Evolutionary conservation across 805 yeast genomes (phyloP), one percentile per base, ranked within the genome.

Genomic region (Kurtzmaniella cleridarum): DNA sequence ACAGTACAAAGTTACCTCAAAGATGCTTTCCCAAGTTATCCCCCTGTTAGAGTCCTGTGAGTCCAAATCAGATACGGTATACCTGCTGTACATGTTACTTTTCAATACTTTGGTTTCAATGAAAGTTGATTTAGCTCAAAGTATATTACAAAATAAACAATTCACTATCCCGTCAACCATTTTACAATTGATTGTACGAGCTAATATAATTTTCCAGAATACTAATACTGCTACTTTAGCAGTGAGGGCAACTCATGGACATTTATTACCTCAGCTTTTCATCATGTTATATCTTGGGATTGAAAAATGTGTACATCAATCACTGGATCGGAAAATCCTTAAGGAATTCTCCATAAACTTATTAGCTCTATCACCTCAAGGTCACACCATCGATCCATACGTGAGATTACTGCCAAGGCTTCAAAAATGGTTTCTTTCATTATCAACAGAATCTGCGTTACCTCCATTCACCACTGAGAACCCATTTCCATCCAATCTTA

Each of bases 61-160:
- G 13, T 16, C n/a, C 8, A 29, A 28, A 17, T 36, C 33, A 3
- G 34, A 26, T 11, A 14, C 39, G 3, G 29, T 36, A 5, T 36
- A 28, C 26, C 23, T 33, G 9, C 30, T 33, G 13, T 36, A 15
- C 14, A 28, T 36, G 34, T 16, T 17, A 13, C 18, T 36, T 29
- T 36, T 36, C 39, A 36, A 24, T 9, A 10, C 16, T 4, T 23
- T 36, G 27, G 18, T 36, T 10, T 16, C 30, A 4, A 15, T 29
- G 27, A 36, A 36, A 15, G 30, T 30, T n/a, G 39, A 30, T 14
- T 12, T 29, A 26, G 39, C 39, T 13, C 17, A 27, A n/a, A 29
- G 34, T 12, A 36, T 29, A 11, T 17, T 36, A n/a, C 15, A 18
- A 13, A 28, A 36, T 10, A 13, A 26, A 14, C 18, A 14, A 20